phyloP scores from a whole-genome alignment of 2,329 filamentous ascomycete genomes.

The Botrytis porri region DNA sequence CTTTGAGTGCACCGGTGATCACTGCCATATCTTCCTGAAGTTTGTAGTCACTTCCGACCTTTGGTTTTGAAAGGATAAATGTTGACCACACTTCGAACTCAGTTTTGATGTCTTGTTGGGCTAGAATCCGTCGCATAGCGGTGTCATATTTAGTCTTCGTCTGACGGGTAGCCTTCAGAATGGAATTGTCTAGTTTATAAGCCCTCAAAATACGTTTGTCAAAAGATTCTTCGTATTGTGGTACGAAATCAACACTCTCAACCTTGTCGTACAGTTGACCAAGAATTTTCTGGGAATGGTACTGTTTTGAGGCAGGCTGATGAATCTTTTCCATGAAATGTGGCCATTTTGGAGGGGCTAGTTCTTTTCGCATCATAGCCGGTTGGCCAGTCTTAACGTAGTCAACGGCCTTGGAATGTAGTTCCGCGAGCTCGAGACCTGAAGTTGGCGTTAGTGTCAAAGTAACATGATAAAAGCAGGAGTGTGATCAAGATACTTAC shows the following conservation, averaged over 20 bases:
- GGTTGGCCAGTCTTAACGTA: constrained; percentile 87
- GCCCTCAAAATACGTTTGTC: constrained; percentile 69
- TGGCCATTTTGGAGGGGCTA: constrained; percentile 67
- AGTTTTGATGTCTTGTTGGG: constrained; percentile 75
- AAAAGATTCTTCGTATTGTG: constrained; percentile 70
- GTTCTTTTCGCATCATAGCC: constrained; percentile 59
- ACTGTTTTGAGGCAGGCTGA: constrained; percentile 48
- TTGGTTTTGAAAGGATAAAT: constrained; percentile 74
- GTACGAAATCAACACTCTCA: constrained; percentile 61
- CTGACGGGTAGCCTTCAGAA: constrained; percentile 57
- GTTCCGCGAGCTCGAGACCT: constrained; percentile 66
- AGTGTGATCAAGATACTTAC: constrained; percentile 46
- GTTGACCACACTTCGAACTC: constrained; percentile 93
- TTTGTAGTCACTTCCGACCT: constrained; percentile 75
- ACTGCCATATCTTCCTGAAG: constrained; percentile 77
- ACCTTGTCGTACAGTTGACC: constrained; percentile 82
- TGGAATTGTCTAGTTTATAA: constrained; percentile 53
- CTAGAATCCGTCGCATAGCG: constrained; percentile 74
- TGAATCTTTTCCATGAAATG: constrained; percentile 81
- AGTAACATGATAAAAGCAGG: not conserved
- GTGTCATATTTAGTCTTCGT: constrained; percentile 79
- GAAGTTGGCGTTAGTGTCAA: constrained; percentile 17
- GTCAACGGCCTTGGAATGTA: constrained; percentile 92
- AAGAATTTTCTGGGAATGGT: constrained; percentile 68
- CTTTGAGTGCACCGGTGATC: constrained; percentile 63